These are phyloP conservation scores for Phytophthora uliginosa DNA, from an alignment of 352 stramenopile genomes.

Conservation along the genomic window DNA sequence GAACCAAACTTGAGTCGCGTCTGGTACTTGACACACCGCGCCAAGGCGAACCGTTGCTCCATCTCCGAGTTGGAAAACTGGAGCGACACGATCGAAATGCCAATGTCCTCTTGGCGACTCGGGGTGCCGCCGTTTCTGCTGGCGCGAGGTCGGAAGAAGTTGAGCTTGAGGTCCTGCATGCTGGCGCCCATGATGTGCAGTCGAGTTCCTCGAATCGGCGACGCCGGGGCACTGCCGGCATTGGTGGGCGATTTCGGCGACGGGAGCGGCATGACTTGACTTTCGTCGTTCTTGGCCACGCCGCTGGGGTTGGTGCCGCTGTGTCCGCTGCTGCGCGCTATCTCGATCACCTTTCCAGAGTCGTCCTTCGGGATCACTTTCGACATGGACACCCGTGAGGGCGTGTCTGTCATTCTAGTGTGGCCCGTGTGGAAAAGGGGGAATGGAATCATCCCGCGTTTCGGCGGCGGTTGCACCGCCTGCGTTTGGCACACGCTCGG, in stretches of 20 bases:
- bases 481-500: constrained; percentile 7
- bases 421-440: constrained; percentile 77
- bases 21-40: constrained; percentile 74
- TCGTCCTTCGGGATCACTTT: constrained; percentile 82
- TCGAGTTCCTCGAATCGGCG: constrained; percentile 47
- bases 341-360: constrained; percentile 39
- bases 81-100: constrained; percentile 79
- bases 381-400: constrained; percentile 63
- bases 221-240: constrained; percentile 22
- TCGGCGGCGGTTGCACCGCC: constrained; percentile 26
- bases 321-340: constrained; percentile 38
- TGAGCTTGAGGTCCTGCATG: constrained; percentile 77
- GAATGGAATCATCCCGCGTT: constrained; percentile 75
- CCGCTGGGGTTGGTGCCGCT: constrained; percentile 33
- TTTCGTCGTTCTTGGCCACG: constrained; percentile 10
- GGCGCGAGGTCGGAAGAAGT: constrained; percentile 68
- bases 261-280: constrained; percentile 7
- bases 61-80: constrained; percentile 78
- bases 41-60: constrained; percentile 65
- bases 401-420: constrained; percentile 80
- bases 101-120: constrained; percentile 81
- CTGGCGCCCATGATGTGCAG: constrained; percentile 63
- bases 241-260: constrained; percentile 30
- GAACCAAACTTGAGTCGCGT: constrained; percentile 79
- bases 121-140: constrained; percentile 33